Evolutionary conservation across 2,329 filamentous ascomycete species (phyloP).

Genomic region (Trichoderma arundinaceum): DNA sequence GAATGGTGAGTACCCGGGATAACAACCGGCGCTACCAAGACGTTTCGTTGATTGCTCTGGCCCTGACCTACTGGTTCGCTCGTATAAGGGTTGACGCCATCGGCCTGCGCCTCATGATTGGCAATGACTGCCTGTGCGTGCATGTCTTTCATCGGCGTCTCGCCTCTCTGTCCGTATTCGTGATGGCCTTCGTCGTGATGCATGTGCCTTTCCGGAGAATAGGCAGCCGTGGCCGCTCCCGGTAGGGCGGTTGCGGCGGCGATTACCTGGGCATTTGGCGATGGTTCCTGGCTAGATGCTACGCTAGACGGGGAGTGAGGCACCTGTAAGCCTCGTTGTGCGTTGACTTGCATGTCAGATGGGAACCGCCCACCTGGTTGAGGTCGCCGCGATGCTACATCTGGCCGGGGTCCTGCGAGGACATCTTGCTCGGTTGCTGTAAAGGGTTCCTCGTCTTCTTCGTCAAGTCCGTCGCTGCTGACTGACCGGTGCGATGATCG

Average conservation of each 20-base stretch:
- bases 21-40: constrained; percentile 4
- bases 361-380: constrained; percentile 96
- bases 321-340: constrained; percentile 77
- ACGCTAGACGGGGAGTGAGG: constrained; percentile 81
- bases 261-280: constrained; percentile 61
- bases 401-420: constrained; percentile 56
- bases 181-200: constrained; percentile 32
- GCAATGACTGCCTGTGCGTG: constrained; percentile 58
- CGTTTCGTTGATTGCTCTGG: constrained; percentile 32
- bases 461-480: constrained; percentile 79
- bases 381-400: constrained; percentile 67
- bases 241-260: constrained; percentile 64
- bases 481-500: constrained; percentile 65
- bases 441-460: constrained; percentile 70
- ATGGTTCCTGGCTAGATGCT: constrained; percentile 65
- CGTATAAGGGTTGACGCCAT: constrained; percentile 64
- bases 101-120: constrained; percentile 56
- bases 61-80: constrained; percentile 48
- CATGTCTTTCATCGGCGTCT: constrained; percentile 54
- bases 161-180: constrained; percentile 55
- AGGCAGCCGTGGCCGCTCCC: constrained; percentile 27
- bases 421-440: constrained; percentile 54
- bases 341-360: constrained; percentile 86
- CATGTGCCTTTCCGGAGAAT: constrained; percentile 43
- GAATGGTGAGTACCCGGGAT: constrained; percentile 19